Evolutionary conservation across 352 stramenopile species (phyloP), one percentile per base, ranked within the genome.

Genomic region (Halophytophthora batemanensis): DNA sequence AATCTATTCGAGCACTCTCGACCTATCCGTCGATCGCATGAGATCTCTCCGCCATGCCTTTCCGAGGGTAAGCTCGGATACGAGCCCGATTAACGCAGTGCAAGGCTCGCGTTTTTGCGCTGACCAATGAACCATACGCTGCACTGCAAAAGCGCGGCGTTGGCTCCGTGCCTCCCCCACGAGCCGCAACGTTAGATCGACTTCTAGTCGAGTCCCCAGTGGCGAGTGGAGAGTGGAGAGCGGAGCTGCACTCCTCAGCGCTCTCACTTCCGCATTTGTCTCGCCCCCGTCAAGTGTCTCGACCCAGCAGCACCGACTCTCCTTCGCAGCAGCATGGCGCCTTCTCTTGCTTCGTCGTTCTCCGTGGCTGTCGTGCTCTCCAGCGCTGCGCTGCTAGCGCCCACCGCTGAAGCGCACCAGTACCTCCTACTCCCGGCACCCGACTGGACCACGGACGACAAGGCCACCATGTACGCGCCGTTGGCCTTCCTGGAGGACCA

Each of bases 401-500:
- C 56, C 7, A 38, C 42, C 13, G 44, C 45, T 1, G 50, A 69
- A n/a, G 61, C 61, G 6, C 61, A 69, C 42, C 52, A 61, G 46
- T 55, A 55, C 46, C 50, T 69, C 40, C 57, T 62, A 15, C 45
- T 66, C 14, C 61, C 61, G 14, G 38, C 49, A 23, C 61, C 61
- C 14, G 61, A 56, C 39, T 69, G 46, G 38, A 69, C 47, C 5
- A 49, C 62, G 23, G 34, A 42, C 19, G 54, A 53, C 17, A 35
- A 40, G 14, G 49, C 53, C 23, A 50, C 56, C 37, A 49, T 57
- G 55, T 62, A 62, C 50, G 52, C 57, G 11, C 66, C 63, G 19
- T 45, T 68, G 28, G 62, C 59, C 19, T 69, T 70, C 54, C 64
- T 73, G 5, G 67, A 73, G 53, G 53, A 57, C 42, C 63, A 73